Base-by-base conservation (phyloP, 2,329 filamentous ascomycete species). In the Diplodia sapinea region DNA sequence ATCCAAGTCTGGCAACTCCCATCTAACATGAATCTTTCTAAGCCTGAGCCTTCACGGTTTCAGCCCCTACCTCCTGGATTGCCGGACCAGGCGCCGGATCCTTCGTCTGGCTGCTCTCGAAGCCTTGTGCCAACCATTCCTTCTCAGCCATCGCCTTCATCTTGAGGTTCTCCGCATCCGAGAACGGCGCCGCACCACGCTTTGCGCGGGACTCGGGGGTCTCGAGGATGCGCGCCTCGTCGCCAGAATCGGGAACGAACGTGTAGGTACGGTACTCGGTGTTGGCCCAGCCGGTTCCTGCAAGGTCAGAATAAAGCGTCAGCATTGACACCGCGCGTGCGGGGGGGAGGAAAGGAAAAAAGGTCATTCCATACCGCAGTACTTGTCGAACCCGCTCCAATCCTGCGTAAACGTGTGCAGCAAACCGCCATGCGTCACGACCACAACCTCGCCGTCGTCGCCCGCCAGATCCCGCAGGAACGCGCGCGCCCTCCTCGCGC, bases 381-480 rank as follows among this genome's bases (percentile, higher is more conserved):
- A 82, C 52, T 78, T 75, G 57, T 81, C 82, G 73, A 73, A 84
- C 51, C 88, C 90, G 65, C 87, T 83, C 87, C 89, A 96, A 74
- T 96, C 93, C 71, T 93, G 87, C 0, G 92, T 95, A 70, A 97
- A 81, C 73, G 92, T 96, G 77, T 97, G 93, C 73, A 96, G 76
- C 72, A 94, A 91, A 0, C 91, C 91, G 1, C 93, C 93, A 73
- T 96, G 93, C 3, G 92, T 90, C 8, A 96, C 92, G 1, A 93
- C 84, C 0, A 90, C 87, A 33, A 96, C 86, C 72, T 94, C 86
- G 73, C 91, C 88, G 72, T 87, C 85, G 4, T 80, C 79, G 9
- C 33, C 29, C 12, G 52, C 65, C 43, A 67, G 23, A 11, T 70
- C 74, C 72, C 80, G 80, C 49, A 95, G 76, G 79, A 85, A 88